Percentiles rank a stretch among this genome's conserved stretches.
Evolutionary conservation across 2,329 filamentous ascomycete genomes (phyloP).

Genomic region (Arthrinium phaeospermum): DNA sequence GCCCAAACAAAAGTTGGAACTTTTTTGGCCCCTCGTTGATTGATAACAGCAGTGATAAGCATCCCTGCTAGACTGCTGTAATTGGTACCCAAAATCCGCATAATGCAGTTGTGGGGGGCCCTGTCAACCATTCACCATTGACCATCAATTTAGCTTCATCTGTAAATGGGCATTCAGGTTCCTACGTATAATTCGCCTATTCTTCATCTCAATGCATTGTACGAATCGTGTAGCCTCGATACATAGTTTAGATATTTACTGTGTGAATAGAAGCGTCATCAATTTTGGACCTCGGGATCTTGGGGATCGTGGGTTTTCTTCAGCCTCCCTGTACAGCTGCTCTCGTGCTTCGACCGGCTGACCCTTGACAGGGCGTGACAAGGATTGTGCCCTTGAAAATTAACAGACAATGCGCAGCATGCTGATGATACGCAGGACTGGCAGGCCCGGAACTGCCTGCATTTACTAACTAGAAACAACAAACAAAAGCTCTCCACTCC

Average conservation of each 20-base stretch:
- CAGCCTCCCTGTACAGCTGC: background rate
- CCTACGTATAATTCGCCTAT: background rate
- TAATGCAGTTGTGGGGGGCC: background rate
- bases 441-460: background rate
- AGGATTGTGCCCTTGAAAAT: slow-evolving; percentile 5
- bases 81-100: background rate
- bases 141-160: slow-evolving; percentile 4
- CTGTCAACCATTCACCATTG: slow-evolving; percentile 2
- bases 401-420: background rate
- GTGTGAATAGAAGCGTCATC: background rate
- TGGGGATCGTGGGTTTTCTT: background rate
- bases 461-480: background rate
- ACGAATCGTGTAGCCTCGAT: background rate
- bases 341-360: background rate
- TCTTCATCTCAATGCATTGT: background rate
- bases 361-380: background rate
- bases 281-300: background rate
- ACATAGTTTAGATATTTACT: background rate
- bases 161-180: background rate
- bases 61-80: background rate
- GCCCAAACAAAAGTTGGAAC: slow-evolving; percentile 21
- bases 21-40: slow-evolving; percentile 12
- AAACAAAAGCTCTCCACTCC: slow-evolving; percentile 11
- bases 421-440: background rate
- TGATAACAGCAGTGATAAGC: slow-evolving; percentile 25